Evolutionary conservation across 192 early-diverging fungal genomes (phyloP).

Genomic region (Mortierella claussenii): DNA sequence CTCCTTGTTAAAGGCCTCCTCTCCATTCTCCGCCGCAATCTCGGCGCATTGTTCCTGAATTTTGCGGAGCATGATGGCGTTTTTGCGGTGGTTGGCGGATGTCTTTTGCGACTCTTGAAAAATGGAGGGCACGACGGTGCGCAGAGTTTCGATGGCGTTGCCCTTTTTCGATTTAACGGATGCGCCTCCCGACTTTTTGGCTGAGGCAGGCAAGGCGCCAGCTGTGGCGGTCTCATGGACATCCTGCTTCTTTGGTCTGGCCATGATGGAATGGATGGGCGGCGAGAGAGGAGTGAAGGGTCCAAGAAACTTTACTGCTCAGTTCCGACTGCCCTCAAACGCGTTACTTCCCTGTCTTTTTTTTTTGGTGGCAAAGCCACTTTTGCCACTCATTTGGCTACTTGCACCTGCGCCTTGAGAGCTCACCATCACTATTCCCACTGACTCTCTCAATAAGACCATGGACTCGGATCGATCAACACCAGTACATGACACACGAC

Average conservation of each 20-base stretch:
- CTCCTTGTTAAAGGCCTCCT: constrained; percentile 78
- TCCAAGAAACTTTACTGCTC: too few species aligned
- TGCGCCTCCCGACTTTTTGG: background rate
- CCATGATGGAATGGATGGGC: constrained; percentile 11
- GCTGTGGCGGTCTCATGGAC: background rate
- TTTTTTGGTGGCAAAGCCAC: constrained; percentile 29
- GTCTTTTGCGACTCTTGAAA: constrained; percentile 82
- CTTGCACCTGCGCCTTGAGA: too few species aligned
- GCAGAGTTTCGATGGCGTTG: constrained; percentile 45
- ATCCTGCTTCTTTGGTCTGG: constrained; percentile 20
- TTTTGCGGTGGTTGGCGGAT: constrained; percentile 73
- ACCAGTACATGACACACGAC: constrained; percentile 25
- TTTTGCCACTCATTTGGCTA: background rate
- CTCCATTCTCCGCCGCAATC: constrained; percentile 58
- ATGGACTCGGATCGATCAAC: constrained; percentile 52
- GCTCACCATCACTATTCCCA: too few species aligned
- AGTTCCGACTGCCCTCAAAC: too few species aligned
- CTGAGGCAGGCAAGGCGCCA: background rate
- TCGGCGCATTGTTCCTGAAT: constrained; percentile 69
- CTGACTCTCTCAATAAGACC: too few species aligned
- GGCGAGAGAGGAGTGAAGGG: too few species aligned
- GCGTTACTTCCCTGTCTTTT: background rate
- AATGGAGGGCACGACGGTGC: constrained; percentile 67
- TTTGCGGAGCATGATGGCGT: constrained; percentile 79
- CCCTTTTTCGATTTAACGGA: constrained; percentile 50